Evolutionary conservation across 2,329 filamentous ascomycete species (phyloP).

Genomic region (Aspergillus ochraceus): DNA sequence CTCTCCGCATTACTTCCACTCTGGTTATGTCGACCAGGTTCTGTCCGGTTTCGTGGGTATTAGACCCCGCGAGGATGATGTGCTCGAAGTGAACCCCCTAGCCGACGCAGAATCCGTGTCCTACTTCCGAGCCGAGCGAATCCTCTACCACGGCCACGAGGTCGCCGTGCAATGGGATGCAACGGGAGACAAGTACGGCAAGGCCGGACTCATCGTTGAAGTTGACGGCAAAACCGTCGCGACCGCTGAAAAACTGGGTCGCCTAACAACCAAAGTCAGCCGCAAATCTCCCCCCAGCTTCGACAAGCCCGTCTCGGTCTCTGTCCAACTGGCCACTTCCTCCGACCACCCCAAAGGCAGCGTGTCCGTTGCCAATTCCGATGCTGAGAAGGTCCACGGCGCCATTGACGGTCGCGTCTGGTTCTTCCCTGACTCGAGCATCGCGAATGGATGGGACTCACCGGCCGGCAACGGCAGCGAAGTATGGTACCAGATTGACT

Average conservation of each 20-base stretch:
- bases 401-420: constrained; percentile 22
- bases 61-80: constrained; percentile 39
- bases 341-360: constrained; percentile 13
- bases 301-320: constrained; percentile 14
- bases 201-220: constrained; percentile 13
- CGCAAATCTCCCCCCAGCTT: constrained; percentile 6
- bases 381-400: constrained; percentile 11
- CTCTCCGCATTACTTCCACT: constrained; percentile 49
- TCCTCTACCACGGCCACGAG: constrained; percentile 45
- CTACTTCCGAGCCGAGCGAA: constrained; percentile 44
- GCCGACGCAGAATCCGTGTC: constrained; percentile 30
- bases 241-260: constrained; percentile 4
- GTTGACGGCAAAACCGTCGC: constrained; percentile 17
- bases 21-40: constrained; percentile 44
- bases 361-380: constrained; percentile 15
- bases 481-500: constrained; percentile 20
- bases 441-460: constrained; percentile 23
- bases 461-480: constrained; percentile 19
- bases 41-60: constrained; percentile 46
- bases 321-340: constrained; percentile 13
- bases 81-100: constrained; percentile 44
- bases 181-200: constrained; percentile 13
- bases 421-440: constrained; percentile 18
- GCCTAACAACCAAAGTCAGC: constrained; percentile 10
- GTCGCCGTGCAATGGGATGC: constrained; percentile 45